Percentiles rank a stretch among this genome's conserved stretches.
phyloP scores from a whole-genome alignment of 768 basidiomycete species.

The Lepiota venenata region DNA sequence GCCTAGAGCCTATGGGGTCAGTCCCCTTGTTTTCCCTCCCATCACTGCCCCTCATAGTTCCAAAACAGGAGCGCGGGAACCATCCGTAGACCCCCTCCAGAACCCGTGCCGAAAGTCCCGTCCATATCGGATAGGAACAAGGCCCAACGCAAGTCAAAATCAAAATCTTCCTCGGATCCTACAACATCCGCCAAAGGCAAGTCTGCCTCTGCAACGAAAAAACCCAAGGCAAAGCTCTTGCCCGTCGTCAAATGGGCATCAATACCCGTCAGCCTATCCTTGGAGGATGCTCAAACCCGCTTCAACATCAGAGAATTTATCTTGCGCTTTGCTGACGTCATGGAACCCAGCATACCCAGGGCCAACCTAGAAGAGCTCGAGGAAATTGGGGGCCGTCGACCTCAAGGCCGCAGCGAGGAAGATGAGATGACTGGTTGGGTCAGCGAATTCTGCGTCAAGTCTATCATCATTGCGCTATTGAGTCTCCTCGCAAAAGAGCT shows the following conservation, averaged over 20 bases:
- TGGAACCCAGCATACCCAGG: constrained; percentile 42
- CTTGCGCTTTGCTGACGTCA: constrained; percentile 53
- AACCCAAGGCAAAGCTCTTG: constrained; percentile 32
- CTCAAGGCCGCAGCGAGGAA: constrained; percentile 28
- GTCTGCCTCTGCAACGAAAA: constrained; percentile 13
- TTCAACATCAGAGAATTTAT: constrained; percentile 75
- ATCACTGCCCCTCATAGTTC: constrained; percentile 5
- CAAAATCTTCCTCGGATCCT: constrained; percentile 8
- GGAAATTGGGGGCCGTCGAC: constrained; percentile 35
- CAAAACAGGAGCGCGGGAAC: constrained; percentile 13
- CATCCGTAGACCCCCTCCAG: constrained; percentile 12
- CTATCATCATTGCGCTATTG: constrained; percentile 61
- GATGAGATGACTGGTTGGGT: constrained; percentile 54
- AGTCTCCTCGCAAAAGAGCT: constrained; percentile 46
- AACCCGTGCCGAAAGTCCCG: not conserved
- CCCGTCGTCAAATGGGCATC: constrained; percentile 53
- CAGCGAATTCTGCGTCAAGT: constrained; percentile 60
- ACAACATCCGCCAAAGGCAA: constrained; percentile 8
- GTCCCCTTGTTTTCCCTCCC: constrained; percentile 15
- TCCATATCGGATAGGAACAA: constrained; percentile 13
- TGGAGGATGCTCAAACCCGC: constrained; percentile 51
- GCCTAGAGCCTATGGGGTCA: constrained; percentile 58
- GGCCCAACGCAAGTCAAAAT: constrained; percentile 10
- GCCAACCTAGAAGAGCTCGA: constrained; percentile 63
- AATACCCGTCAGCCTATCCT: constrained; percentile 39